Evolutionary conservation across 176 grass and related monocot species (phyloP), one percentile per base, ranked within the genome.

Genomic region (Rhynchospora tenuis): DNA sequence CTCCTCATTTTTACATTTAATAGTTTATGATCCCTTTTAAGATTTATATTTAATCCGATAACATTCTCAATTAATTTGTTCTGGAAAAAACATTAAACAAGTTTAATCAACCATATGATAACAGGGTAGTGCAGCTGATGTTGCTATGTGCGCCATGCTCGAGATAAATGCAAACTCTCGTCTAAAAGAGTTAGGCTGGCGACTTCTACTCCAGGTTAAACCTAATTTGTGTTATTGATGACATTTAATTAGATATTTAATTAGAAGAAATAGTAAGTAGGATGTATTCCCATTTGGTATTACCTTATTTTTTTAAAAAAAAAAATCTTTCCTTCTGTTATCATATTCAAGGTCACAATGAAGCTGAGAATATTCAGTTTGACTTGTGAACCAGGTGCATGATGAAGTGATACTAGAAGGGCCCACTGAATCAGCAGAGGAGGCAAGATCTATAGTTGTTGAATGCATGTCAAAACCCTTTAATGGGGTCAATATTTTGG

Each of bases 361-460:
- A 56, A 77, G 50, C 67, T 80, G 0, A 80, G n/a, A 59, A 65
- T 68, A 63, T 45, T 68, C 45, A 52, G 67, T 68, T 24, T 48
- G 31, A 66, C 22, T 51, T 48, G n/a, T 82, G 59, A 51, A 65
- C 28, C 82, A 99, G 96, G 96, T 99, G 58, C 96, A 99, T 56
- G 96, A 99, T 90, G 96, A 99, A 87, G 91, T 99, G 46, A 93
- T 99, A 93, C 83, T 95, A 68, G 96, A 99, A 99, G 96, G 96
- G 45, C 96, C 93, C 23, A 80, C 79, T 5, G 93, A 95, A 55
- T 99, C 96, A 44, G 96, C 96, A 27, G 96, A 92, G n/a, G 79
- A 95, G 23, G 93, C 96, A 19, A 95, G 91, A 86, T 69, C 96
- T 23, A 95, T 93, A 76, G 89, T 99, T 43, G 89, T 95, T 4